These are phyloP conservation scores for Hypomontagnella monticulosa DNA, from an alignment of 495 filamentous ascomycete genomes.

Conservation along the genomic window DNA sequence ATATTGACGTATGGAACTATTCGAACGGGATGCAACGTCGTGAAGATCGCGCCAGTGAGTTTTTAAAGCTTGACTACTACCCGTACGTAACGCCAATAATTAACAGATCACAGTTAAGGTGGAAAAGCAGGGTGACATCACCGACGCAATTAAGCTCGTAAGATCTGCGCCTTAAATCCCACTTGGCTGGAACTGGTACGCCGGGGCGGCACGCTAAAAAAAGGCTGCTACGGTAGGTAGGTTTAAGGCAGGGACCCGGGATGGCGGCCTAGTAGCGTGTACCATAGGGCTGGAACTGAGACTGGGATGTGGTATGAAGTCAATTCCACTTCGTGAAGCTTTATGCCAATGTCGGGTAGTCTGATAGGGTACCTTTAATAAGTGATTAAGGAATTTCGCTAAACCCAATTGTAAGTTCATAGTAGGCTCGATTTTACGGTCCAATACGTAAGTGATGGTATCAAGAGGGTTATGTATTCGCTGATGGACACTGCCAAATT, in stretches of 20 bases:
- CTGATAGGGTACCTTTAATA: too few relatives aligned
- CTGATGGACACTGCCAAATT: constrained; percentile 6
- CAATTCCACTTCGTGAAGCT: not conserved
- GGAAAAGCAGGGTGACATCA: constrained; percentile 25
- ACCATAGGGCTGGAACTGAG: constrained; percentile 27
- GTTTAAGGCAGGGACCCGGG: constrained; percentile 26
- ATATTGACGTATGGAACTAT: too few relatives aligned
- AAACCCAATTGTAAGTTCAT: too few relatives aligned
- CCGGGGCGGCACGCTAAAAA: constrained; percentile 7
- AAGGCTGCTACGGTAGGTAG: constrained; percentile 21
- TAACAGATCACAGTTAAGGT: not conserved
- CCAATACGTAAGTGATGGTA: too few relatives aligned
- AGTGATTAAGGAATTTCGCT: too few relatives aligned
- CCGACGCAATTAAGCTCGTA: not conserved
- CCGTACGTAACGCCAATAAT: too few relatives aligned
- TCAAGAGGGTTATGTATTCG: constrained; percentile 1
- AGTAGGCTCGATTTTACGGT: too few relatives aligned
- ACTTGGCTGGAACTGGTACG: constrained; percentile 27
- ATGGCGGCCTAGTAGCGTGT: constrained; percentile 31
- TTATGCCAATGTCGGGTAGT: not conserved
- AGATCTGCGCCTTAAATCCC: constrained; percentile 31
- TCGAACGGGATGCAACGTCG: too few relatives aligned
- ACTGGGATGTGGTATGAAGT: not conserved
- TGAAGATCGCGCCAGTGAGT: too few relatives aligned
- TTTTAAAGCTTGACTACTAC: too few relatives aligned